Conservation (phyloP, 1,139 yeast genomes). For the Kodamaea ohmeri region DNA sequence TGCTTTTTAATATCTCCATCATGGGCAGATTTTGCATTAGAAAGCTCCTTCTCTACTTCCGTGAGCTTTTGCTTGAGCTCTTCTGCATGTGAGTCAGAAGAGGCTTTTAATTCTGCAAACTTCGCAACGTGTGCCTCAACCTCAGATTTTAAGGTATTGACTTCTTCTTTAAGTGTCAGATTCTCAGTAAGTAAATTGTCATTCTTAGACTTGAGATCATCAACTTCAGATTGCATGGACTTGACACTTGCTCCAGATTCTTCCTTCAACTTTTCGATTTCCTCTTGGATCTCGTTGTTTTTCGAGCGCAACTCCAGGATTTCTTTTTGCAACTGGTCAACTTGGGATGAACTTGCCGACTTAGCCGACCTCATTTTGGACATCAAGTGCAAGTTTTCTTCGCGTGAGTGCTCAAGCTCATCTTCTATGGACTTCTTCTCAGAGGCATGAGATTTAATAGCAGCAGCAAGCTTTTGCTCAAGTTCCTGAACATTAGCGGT, state of each 20-base stretch:
- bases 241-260: constrained; percentile 2
- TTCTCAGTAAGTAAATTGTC: constrained; percentile 3
- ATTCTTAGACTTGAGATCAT: constrained; percentile 5
- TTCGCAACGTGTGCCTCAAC: constrained; percentile 3
- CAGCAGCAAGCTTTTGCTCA: constrained; percentile 16
- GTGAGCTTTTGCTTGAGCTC: background rate
- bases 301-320: constrained; percentile 6
- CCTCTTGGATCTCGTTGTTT: constrained; percentile 5
- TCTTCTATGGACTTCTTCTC: constrained; percentile 22
- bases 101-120: background rate
- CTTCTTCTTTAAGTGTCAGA: background rate
- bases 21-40: background rate
- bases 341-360: constrained; percentile 3
- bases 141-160: constrained; percentile 3
- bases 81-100: background rate
- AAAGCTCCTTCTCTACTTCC: background rate
- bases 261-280: background rate
- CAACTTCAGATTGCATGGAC: constrained; percentile 9
- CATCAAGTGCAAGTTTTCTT: constrained; percentile 37
- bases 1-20: background rate
- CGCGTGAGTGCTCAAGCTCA: constrained; percentile 31
- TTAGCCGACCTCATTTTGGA: constrained; percentile 33
- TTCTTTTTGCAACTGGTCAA: constrained; percentile 6
- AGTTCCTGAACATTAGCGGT: constrained; percentile 25
- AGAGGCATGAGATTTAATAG: constrained; percentile 14